phyloP scores from a whole-genome alignment of 1,284 basidiomycete species.

The Ceratobasidium papillatum region DNA sequence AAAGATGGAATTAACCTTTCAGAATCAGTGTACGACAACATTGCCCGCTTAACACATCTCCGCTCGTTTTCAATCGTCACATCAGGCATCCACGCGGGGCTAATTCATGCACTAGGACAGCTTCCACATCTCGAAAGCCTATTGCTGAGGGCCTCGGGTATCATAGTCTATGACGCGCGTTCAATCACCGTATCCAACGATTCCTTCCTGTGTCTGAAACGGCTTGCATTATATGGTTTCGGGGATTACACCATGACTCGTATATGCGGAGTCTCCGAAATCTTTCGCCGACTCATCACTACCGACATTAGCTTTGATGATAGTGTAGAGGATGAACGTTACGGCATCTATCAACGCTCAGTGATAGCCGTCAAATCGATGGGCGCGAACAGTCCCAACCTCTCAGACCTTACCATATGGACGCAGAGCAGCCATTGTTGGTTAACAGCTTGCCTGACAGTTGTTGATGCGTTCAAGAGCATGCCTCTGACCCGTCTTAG shows the following conservation, averaged over 20 bases:
- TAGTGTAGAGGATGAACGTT: background rate
- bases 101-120: background rate
- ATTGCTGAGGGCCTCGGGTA: background rate
- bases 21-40: background rate
- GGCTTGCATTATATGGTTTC: background rate
- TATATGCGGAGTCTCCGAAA: background rate
- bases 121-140: background rate
- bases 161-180: background rate
- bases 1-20: background rate
- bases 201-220: background rate
- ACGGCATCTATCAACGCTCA: background rate
- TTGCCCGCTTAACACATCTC: background rate
- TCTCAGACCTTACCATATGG: background rate
- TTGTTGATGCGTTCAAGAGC: background rate
- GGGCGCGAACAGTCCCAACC: background rate
- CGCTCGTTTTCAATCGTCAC: background rate
- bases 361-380: background rate
- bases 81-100: background rate
- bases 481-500: background rate
- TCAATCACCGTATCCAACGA: background rate
- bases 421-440: background rate
- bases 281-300: background rate
- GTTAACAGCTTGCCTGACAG: background rate
- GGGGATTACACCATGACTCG: background rate
- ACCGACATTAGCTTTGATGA: background rate